Base-by-base conservation (phyloP, 495 filamentous ascomycete species). In the Penicillium tannophilum region DNA sequence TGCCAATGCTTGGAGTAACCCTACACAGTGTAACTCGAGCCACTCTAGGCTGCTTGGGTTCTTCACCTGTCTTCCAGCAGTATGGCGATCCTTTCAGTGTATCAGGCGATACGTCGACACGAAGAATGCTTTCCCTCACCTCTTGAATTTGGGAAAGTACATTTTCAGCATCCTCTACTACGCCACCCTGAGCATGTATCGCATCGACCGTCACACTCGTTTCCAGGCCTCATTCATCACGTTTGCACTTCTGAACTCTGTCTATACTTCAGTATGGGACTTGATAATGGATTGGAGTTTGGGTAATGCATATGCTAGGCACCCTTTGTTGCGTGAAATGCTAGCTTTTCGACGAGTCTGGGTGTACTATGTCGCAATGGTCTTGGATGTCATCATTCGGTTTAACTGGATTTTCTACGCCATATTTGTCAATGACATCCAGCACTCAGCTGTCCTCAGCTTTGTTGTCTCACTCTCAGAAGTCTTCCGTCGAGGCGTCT, bases 391-490 rank as follows among this genome's bases (percentile, higher is more conserved):
- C 0, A 81, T 96, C n/a, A 76, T 98, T 1, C 88, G 94, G 19
- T 97, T 96, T 72, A 90, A 90, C 63, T 98, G 94, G 94, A 88
- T 98, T 51, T 91, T 93, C 69, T 98, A 96, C 74, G 87, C 89
- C 65, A 91, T 97, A 52, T 95, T 88, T 70, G 82, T 84, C 8
- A 70, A 83, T 52, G 82, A 96, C 56, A 73, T 87, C 17, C 93
- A 96, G 68, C 92, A 97, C 69, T 90, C 86, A 9, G 88, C 90
- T 16, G 58, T 91, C 8, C 79, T 90, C 24, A 89, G 87, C 26
- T 97, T 97, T 72, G 47, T 89, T 6, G 79, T 97, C 31, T 74
- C 84, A 8, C 73, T 95, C 16, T 84, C 87, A 2, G 94, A 98
- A 68, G 86, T 96, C 9, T 80, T 82, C 26, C 84, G 94, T 9